Conservation (phyloP, 148 eudicot genomes). For the Spergularia bocconei region DNA sequence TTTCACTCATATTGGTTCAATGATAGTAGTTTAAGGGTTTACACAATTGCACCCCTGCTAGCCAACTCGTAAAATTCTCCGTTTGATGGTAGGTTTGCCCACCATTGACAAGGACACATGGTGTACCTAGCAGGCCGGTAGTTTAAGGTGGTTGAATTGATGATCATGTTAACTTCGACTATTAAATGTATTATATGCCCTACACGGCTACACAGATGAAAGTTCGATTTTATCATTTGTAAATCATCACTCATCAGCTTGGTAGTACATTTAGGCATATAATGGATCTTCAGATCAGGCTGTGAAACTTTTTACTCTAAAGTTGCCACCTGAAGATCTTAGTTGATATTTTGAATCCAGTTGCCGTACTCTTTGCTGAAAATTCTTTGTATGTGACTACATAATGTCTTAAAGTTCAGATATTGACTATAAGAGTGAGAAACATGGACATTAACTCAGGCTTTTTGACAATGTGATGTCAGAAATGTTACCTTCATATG, state of each 20-base stretch:
- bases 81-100: not conserved
- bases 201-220: not conserved
- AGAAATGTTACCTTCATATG: slow-evolving; percentile 82
- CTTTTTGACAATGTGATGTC: slow-evolving; percentile 17
- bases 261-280: not conserved
- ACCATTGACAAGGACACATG: not conserved
- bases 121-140: not conserved
- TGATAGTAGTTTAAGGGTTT: too few species aligned
- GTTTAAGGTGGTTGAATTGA: not conserved
- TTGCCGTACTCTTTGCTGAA: not conserved
- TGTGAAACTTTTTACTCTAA: not conserved
- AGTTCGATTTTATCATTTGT: not conserved
- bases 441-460: not conserved
- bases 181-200: not conserved
- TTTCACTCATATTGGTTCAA: too few species aligned
- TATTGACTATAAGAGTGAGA: not conserved
- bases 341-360: not conserved
- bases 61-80: not conserved
- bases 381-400: not conserved
- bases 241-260: not conserved
- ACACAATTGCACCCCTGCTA: not conserved
- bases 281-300: not conserved
- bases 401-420: not conserved
- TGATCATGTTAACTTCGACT: slow-evolving; percentile 2
- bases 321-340: not conserved